phyloP scores from a whole-genome alignment of 495 filamentous ascomycete genomes.

The Penicillium dipodomyicola region DNA sequence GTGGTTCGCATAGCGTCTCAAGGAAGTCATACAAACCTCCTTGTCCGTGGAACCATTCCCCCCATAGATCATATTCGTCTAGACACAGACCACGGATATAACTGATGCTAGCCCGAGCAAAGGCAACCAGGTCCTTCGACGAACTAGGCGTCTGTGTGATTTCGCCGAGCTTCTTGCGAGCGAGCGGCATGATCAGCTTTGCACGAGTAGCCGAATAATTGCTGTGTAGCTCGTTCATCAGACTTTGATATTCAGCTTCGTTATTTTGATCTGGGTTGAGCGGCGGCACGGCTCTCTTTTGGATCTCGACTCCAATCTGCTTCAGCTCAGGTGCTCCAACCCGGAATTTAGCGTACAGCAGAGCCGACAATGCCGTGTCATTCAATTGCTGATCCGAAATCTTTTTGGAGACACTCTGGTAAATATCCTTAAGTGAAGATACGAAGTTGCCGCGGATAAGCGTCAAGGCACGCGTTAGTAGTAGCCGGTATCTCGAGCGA shows the following conservation, averaged over 20 bases:
- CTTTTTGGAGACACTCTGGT: slow-evolving; percentile 66
- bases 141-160: slow-evolving; percentile 63
- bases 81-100: slow-evolving; percentile 68
- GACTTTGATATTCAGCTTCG: slow-evolving; percentile 65
- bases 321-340: slow-evolving; percentile 66
- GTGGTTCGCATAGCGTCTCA: slow-evolving; percentile 68
- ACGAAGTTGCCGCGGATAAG: slow-evolving; percentile 88
- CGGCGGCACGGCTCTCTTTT: slow-evolving; percentile 62
- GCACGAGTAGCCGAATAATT: slow-evolving; percentile 60
- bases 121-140: slow-evolving; percentile 66
- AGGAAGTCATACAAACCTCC: slow-evolving; percentile 68
- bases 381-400: slow-evolving; percentile 69
- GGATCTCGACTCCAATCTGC: slow-evolving; percentile 63
- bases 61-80: slow-evolving; percentile 73
- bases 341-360: slow-evolving; percentile 76
- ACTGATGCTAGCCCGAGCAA: slow-evolving; percentile 67
- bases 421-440: slow-evolving; percentile 63
- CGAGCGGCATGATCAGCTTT: slow-evolving; percentile 58
- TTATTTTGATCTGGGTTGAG: slow-evolving; percentile 58
- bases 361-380: slow-evolving; percentile 71
- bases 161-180: slow-evolving; percentile 61
- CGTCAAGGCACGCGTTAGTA: slow-evolving; percentile 69
- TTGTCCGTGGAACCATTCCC: slow-evolving; percentile 71
- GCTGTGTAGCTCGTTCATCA: slow-evolving; percentile 66
- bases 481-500: slow-evolving; percentile 64